A percentile compares a stretch with the other conserved stretches of the same genome.
Conservation (phyloP, 2,329 filamentous ascomycete genomes). For the Talaromyces sp. region DNA sequence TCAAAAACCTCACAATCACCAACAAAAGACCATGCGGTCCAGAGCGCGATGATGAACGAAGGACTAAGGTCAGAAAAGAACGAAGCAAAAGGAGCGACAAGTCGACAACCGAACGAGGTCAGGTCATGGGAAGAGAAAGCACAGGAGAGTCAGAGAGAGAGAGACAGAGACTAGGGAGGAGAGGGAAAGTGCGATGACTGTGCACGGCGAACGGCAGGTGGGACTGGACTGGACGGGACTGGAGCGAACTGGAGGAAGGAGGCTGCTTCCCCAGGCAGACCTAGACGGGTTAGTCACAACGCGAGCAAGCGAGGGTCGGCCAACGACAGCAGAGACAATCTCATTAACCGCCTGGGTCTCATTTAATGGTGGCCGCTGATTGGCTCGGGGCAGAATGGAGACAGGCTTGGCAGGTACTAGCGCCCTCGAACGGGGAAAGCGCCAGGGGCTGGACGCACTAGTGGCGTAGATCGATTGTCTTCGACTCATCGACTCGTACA, state of each 20-base stretch:
- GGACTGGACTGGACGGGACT: background rate
- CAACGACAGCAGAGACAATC: background rate
- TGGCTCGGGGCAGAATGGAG: background rate
- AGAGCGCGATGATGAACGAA: slow-evolving; percentile 26
- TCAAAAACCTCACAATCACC: background rate
- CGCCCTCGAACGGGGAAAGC: background rate
- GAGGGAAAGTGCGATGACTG: background rate
- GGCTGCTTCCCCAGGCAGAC: background rate
- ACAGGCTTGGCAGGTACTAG: slow-evolving; percentile 20
- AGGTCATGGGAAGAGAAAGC: background rate
- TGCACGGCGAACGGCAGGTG: background rate
- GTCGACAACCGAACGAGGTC: slow-evolving; percentile 14
- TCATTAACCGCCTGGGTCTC: slow-evolving; percentile 4
- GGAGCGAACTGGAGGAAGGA: background rate
- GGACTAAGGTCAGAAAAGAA: slow-evolving; percentile 30
- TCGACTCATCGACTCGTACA: too few relatives aligned
- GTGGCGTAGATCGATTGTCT: slow-evolving; percentile 19
- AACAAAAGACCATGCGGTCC: slow-evolving; percentile 5
- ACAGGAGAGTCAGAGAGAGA: background rate
- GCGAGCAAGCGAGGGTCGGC: background rate
- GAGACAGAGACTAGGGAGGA: background rate
- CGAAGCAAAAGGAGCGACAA: slow-evolving; percentile 17
- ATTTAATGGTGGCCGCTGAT: background rate
- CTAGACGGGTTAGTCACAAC: background rate
- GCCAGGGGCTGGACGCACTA: slow-evolving; percentile 18